A percentile compares a stretch with the other conserved stretches of the same genome.
These are phyloP conservation scores for Elsinoe arachidis DNA, from an alignment of 2,329 filamentous ascomycete genomes.

Conservation along the genomic window DNA sequence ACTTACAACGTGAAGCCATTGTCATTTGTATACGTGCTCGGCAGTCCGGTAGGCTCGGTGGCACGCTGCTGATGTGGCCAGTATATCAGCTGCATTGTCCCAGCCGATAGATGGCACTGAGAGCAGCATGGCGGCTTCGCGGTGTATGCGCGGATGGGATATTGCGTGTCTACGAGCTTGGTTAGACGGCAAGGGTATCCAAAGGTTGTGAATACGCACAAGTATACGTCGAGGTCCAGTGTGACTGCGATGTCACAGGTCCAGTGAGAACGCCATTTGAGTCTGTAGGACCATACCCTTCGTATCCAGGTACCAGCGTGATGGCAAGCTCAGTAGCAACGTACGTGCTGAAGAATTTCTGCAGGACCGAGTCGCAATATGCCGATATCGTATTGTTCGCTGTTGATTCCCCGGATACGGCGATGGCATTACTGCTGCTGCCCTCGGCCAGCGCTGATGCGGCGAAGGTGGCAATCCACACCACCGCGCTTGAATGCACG, in stretches of 20 bases:
- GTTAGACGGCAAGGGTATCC: too few species aligned
- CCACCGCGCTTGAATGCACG: background rate
- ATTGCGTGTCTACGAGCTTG: constrained; percentile 18
- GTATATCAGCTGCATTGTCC: constrained; percentile 14
- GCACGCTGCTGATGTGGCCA: constrained; percentile 16
- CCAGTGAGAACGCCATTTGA: constrained; percentile 13
- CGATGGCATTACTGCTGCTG: background rate
- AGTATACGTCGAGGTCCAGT: constrained; percentile 15
- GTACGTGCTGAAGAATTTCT: constrained; percentile 6
- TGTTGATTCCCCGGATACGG: too few species aligned
- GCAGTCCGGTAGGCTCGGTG: constrained; percentile 4
- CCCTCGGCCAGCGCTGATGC: background rate
- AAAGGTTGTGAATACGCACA: background rate
- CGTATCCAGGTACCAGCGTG: constrained; percentile 15
- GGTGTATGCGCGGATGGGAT: constrained; percentile 15
- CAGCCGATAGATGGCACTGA: constrained; percentile 14
- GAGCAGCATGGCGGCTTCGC: constrained; percentile 15
- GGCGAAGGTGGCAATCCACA: background rate
- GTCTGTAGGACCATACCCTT: constrained; percentile 16
- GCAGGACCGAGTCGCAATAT: background rate
- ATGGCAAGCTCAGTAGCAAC: constrained; percentile 12
- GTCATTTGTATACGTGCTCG: constrained; percentile 12
- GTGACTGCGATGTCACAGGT: constrained; percentile 14
- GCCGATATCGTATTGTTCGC: background rate
- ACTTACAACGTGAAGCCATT: constrained; percentile 15